Percentiles rank a stretch among this genome's conserved stretches.
Conservation (phyloP, 2,329 filamentous ascomycete genomes). For the Lecanoromycetidae sp. region DNA sequence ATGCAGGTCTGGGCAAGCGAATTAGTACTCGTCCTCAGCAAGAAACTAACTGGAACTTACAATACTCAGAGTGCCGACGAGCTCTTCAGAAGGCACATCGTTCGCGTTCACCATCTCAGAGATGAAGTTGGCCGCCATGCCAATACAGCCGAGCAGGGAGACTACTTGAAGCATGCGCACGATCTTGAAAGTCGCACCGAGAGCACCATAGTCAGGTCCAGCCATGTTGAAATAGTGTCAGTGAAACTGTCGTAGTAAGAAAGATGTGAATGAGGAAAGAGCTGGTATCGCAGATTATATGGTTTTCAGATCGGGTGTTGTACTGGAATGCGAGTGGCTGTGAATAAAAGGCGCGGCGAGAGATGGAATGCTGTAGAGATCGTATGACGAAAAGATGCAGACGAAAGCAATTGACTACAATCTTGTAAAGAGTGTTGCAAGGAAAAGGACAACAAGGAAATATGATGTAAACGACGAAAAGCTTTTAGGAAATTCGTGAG, state of each 20-base stretch:
- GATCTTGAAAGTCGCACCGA: slow-evolving; percentile 67
- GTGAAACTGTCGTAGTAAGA: not conserved
- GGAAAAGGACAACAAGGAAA: slow-evolving; percentile 14
- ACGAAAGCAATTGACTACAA: not conserved
- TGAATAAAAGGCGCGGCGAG: not conserved
- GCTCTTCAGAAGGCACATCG: slow-evolving; percentile 54
- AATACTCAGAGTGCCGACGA: slow-evolving; percentile 67
- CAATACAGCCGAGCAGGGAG: slow-evolving; percentile 64
- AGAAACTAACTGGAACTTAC: slow-evolving; percentile 42
- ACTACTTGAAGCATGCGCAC: slow-evolving; percentile 59
- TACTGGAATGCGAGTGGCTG: not conserved
- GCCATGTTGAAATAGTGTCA: slow-evolving; percentile 31
- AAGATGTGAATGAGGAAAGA: not conserved
- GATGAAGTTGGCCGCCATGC: slow-evolving; percentile 72
- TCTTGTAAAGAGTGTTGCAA: slow-evolving; percentile 19
- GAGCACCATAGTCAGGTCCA: slow-evolving; percentile 52
- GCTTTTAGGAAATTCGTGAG: slow-evolving; percentile 9
- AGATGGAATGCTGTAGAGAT: not conserved
- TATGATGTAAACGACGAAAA: slow-evolving; percentile 11
- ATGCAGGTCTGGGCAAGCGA: slow-evolving; percentile 53
- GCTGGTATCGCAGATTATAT: not conserved
- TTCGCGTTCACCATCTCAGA: slow-evolving; percentile 57
- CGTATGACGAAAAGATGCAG: not conserved
- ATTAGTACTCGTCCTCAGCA: slow-evolving; percentile 17
- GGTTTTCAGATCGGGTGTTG: not conserved